Percentiles rank a stretch among this genome's conserved stretches.
Evolutionary conservation across 768 basidiomycete genomes (phyloP).

Genomic region (Podaxis sp.): DNA sequence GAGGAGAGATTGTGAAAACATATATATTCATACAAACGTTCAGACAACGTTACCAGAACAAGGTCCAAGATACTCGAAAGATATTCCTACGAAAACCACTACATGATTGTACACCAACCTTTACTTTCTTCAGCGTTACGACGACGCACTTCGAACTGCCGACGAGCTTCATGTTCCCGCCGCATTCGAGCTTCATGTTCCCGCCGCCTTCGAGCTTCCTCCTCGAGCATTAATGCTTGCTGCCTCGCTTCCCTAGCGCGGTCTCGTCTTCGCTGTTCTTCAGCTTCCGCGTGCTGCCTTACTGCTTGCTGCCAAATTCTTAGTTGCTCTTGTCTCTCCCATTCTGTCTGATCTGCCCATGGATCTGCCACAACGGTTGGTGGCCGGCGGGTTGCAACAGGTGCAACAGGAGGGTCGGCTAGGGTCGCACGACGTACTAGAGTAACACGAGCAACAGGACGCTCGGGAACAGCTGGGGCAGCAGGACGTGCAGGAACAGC

Average conservation of each 20-base stretch:
- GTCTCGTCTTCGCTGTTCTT: not conserved
- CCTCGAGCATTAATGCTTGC: not conserved
- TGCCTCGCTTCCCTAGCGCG: not conserved
- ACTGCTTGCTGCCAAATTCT: not conserved
- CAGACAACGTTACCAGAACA: no score
- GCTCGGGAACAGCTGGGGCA: not conserved
- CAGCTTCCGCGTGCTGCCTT: not conserved
- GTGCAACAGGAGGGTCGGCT: no score
- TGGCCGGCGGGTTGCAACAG: not conserved
- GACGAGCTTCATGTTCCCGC: not conserved
- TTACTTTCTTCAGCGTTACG: not conserved
- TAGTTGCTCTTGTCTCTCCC: not conserved
- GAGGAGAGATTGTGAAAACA: no score
- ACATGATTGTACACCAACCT: conserved; percentile 11
- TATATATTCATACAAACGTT: no score
- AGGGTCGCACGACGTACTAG: no score
- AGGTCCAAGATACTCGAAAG: no score
- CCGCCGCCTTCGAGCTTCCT: not conserved
- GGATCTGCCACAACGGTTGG: not conserved
- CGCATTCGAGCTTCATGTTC: no score
- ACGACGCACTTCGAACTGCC: not conserved
- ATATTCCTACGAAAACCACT: not conserved
- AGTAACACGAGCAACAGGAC: no score
- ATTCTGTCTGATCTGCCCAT: not conserved
- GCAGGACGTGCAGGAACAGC: not conserved